Base-by-base conservation (phyloP, 768 basidiomycete genomes). In the Floccularia luteovirens region DNA sequence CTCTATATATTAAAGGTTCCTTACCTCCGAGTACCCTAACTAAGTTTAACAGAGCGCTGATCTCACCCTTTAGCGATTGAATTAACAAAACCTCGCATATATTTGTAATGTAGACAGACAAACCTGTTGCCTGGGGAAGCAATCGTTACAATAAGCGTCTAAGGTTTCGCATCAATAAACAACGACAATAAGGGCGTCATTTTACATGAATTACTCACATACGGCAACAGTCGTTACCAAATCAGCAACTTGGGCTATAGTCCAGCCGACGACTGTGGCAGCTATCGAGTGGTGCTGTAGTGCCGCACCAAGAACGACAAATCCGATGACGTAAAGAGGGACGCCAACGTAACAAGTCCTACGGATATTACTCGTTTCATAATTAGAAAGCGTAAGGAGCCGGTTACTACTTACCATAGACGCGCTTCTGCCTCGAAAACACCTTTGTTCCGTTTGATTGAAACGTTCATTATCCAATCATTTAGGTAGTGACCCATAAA, bases 41-140 rank as follows among this genome's bases (percentile, higher is more conserved):
- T 5, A 77, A 57, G 48, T 78, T 80, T 47, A 79, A 61, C 17
- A 79, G 58, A 0, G 72, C 74, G 31, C 71, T 70, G 36, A 77
- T 66, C 49, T 80, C 78, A 16, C 77, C 78, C 59, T 64, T 10
- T 19, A 30, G 17, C 8, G 33, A 25, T 7, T 16, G 11, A 14
- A 2, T 38, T 4, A 20, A 12, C 24, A 17, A 21, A 13, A 13
- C 17, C 2, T 24, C 4, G 33, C 21, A 38, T 13, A 4, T 38
- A 2, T 13, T 38, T 12, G 13, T n/a, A 2, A 21, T 13, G 61
- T 23, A 60, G 14, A 13, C n/a, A 3, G 13, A 38, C 36, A n/a
- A 16, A 39, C 38, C 38, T 39, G 38, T 30, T 30, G 54, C 27
- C 48, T 58, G 1, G 69, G 69, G 63, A 70, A 71, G 45, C 62